Percentiles rank a stretch among this genome's conserved stretches.
These are phyloP conservation scores for Cryptosporidium parvum DNA, from an alignment of 169 alveolate genomes.

Conservation along the genomic window DNA sequence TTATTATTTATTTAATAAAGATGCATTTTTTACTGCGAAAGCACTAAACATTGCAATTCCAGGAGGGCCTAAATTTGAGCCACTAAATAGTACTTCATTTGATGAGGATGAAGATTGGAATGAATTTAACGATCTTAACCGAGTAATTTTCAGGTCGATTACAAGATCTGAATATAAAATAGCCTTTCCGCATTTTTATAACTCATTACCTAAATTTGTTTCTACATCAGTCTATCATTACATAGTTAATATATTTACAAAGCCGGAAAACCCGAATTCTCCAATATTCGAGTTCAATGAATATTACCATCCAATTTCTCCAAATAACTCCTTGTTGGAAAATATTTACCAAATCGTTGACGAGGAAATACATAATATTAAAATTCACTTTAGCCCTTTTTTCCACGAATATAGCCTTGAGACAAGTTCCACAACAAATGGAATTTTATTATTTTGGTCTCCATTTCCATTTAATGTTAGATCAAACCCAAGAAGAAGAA, in stretches of 20 bases:
- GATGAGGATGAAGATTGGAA: slow-evolving; percentile 99
- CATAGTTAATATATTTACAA: slow-evolving; percentile 87
- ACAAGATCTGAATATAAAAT: slow-evolving; percentile 98
- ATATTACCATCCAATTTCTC: slow-evolving; percentile 47
- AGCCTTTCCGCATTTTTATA: slow-evolving; percentile 99
- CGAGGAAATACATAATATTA: slow-evolving; percentile 79
- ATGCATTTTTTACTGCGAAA: slow-evolving; percentile 98
- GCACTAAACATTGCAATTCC: slow-evolving; percentile 99
- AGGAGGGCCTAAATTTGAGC: slow-evolving; percentile 99
- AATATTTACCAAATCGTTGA: slow-evolving; percentile 73
- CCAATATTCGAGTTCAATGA: slow-evolving; percentile 76
- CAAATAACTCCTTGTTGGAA: slow-evolving; percentile 46
- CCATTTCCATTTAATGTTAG: slow-evolving; percentile 98
- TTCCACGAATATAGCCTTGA: slow-evolving; percentile 84
- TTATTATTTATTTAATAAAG: slow-evolving; percentile 96
- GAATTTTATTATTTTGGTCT: slow-evolving; percentile 95
- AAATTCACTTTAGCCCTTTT: slow-evolving; percentile 82
- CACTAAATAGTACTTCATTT: slow-evolving; percentile 95
- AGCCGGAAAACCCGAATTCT: slow-evolving; percentile 93
- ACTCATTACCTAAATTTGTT: slow-evolving; percentile 95
- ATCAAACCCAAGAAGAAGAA: slow-evolving; percentile 96
- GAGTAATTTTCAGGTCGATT: slow-evolving; percentile 95
- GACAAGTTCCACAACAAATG: slow-evolving; percentile 84
- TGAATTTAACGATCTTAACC: slow-evolving; percentile 99
- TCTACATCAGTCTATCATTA: slow-evolving; percentile 90